phyloP scores from a whole-genome alignment of 2,329 filamentous ascomycete species.

The Aspergillus sp. region DNA sequence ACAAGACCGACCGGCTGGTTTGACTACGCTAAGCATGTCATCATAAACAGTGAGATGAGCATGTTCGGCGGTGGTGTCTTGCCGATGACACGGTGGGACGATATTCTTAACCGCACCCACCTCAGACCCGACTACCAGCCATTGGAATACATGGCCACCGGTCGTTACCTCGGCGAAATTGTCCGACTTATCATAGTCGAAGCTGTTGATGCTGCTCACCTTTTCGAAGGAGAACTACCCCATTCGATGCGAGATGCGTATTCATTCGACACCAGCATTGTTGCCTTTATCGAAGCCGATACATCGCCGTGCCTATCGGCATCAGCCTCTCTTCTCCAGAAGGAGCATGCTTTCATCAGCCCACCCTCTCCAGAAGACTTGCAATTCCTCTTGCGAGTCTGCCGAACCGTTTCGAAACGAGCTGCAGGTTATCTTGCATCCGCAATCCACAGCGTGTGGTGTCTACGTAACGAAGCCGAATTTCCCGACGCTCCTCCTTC shows the following conservation, averaged over 20 bases:
- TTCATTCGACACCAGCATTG: conserved; percentile 58
- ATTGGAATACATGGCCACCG: conserved; percentile 64
- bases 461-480: conserved; percentile 53
- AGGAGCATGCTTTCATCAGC: conserved; percentile 50
- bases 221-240: conserved; percentile 60
- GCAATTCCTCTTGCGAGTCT: conserved; percentile 54
- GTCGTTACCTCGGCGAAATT: conserved; percentile 64
- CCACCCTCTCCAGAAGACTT: conserved; percentile 52
- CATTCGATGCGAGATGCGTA: conserved; percentile 57
- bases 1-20: conserved; percentile 56
- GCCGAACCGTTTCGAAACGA: conserved; percentile 56
- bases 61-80: conserved; percentile 62
- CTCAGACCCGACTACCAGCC: conserved; percentile 63
- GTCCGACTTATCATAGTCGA: conserved; percentile 62
- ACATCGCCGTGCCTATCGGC: conserved; percentile 36
- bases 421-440: conserved; percentile 64
- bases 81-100: conserved; percentile 62
- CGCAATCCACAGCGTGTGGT: conserved; percentile 63
- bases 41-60: conserved; percentile 66
- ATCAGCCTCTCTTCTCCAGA: conserved; percentile 49
- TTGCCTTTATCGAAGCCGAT: conserved; percentile 58
- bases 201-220: conserved; percentile 54
- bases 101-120: conserved; percentile 58
- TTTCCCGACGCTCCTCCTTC: conserved; percentile 25
- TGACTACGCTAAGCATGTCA: conserved; percentile 58